Percentiles rank a stretch among this genome's conserved stretches.
Conservation (phyloP, 1,284 basidiomycete genomes). For the Athelia sp. region DNA sequence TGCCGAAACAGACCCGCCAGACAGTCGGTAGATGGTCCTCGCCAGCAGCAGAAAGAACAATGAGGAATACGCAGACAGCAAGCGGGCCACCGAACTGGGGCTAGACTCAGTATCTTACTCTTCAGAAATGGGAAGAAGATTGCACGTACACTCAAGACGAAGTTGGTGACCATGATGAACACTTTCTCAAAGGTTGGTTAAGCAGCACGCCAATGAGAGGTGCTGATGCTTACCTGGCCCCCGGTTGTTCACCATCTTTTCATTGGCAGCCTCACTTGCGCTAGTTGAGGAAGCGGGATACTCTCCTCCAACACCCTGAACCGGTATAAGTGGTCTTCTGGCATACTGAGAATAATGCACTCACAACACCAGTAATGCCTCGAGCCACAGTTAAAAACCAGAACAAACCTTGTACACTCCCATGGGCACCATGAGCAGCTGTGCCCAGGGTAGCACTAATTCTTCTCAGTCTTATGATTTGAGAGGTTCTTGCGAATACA, state of each 20-base stretch:
- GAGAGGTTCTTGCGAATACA: neutral
- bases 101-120: neutral
- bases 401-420: conserved; percentile 57
- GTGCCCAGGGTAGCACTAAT: conserved; percentile 57
- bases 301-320: conserved; percentile 69
- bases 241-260: conserved; percentile 55
- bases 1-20: conserved; percentile 74
- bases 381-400: conserved; percentile 76
- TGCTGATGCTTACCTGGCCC: conserved; percentile 44
- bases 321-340: neutral
- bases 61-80: conserved; percentile 66
- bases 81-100: conserved; percentile 63
- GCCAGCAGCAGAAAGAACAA: conserved; percentile 66
- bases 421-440: conserved; percentile 61
- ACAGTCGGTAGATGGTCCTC: conserved; percentile 62
- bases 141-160: conserved; percentile 45
- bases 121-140: neutral
- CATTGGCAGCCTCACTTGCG: conserved; percentile 71
- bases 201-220: conserved; percentile 3
- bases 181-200: conserved; percentile 25
- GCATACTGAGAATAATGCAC: conserved; percentile 18
- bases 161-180: conserved; percentile 76
- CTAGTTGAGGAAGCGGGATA: conserved; percentile 70
- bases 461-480: neutral
- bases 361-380: conserved; percentile 67